Conservation (phyloP, 148 eudicot genomes). For the Vaccinium myrtillus region DNA sequence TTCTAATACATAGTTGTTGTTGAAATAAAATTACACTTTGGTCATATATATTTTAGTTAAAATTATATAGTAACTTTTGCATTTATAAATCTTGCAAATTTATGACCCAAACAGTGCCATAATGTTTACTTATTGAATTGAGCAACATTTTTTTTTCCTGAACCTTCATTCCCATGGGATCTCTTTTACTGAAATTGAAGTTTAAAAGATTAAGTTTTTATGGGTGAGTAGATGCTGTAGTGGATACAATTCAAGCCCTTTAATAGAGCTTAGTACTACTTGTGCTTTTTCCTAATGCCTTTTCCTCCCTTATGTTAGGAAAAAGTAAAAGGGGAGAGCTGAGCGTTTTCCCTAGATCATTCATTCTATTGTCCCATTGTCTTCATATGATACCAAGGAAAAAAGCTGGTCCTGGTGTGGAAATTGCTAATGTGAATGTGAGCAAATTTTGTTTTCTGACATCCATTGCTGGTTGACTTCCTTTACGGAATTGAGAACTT, state of each 20-base stretch:
- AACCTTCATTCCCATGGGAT: no score
- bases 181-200: no score
- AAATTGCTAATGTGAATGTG: conserved; percentile 48
- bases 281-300: conserved; percentile 5
- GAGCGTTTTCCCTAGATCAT: conserved; percentile 77
- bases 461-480: conserved; percentile 8
- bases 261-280: neutral
- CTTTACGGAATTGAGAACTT: conserved; percentile 5
- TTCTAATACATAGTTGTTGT: no score
- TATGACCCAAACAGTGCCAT: no score
- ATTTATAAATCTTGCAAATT: no score
- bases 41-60: no score
- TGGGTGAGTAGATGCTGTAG: neutral
- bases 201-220: neutral
- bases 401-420: conserved; percentile 55
- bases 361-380: conserved; percentile 70
- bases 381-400: conserved; percentile 96
- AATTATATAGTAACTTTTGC: no score
- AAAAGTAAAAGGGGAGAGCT: conserved; percentile 92
- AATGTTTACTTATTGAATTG: no score
- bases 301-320: conserved; percentile 35
- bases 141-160: no score
- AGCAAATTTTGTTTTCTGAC: conserved; percentile 1
- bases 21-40: no score
- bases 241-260: neutral